Evolutionary conservation across 306 rosid genomes (phyloP).

Genomic region (Herpetospermum pedunculosum): DNA sequence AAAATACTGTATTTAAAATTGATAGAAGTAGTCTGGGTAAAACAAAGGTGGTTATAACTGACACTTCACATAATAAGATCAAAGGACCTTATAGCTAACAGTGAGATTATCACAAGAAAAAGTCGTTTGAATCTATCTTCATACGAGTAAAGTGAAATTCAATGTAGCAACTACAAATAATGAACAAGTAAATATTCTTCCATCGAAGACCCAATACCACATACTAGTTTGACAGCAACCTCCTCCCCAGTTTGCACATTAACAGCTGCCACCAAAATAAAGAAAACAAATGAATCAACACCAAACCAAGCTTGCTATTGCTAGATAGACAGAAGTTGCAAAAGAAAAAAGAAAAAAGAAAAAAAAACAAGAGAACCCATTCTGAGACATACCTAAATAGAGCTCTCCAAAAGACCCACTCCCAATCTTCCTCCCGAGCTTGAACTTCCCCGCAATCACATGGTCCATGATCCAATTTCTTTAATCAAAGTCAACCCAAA

Average conservation of each 20-base stretch:
- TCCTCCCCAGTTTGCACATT: conserved; percentile 96
- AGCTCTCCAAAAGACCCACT: conserved; percentile 99
- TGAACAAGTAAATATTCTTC: not conserved
- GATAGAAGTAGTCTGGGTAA: not conserved
- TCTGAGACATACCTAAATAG: conserved; percentile 47
- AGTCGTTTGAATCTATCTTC: not conserved
- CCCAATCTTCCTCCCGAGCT: conserved; percentile 96
- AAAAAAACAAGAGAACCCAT: not conserved
- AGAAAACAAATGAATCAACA: conserved; percentile 5
- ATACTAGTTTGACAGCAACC: conserved; percentile 98
- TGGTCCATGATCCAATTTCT: conserved; percentile 64
- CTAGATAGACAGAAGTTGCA: not conserved
- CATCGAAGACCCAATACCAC: conserved; percentile 18
- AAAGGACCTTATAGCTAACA: not conserved
- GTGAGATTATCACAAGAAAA: not conserved
- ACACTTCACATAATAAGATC: not conserved
- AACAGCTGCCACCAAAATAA: conserved; percentile 38
- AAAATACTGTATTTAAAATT: not conserved
- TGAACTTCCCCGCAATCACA: conserved; percentile 84
- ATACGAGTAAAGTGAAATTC: not conserved
- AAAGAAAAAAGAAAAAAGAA: not conserved
- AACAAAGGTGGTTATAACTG: not conserved
- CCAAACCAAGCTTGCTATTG: not conserved
- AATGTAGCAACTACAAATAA: not conserved
- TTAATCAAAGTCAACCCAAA: conserved; percentile 22